These are phyloP conservation scores for Chernovozyma sophiae-reginae DNA, from an alignment of 1,139 yeast species.

Conservation along the genomic window DNA sequence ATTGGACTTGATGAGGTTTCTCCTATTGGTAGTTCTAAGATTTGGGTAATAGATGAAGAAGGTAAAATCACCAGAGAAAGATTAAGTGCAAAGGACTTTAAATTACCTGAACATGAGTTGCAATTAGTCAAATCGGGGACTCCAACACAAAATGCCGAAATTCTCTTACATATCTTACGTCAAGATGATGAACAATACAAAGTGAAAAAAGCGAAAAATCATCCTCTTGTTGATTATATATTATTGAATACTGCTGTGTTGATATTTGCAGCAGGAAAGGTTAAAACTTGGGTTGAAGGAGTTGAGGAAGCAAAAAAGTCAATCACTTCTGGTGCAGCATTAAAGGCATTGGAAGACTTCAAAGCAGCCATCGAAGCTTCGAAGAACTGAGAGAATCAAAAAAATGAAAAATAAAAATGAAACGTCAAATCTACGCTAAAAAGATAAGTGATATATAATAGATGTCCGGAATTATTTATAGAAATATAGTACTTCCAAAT, in stretches of 20 bases:
- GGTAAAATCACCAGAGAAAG: slow-evolving; percentile 31
- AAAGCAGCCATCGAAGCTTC: slow-evolving; percentile 33
- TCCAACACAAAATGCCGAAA: slow-evolving; percentile 74
- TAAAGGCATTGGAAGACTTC: slow-evolving; percentile 54
- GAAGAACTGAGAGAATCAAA: background rate
- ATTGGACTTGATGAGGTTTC: slow-evolving; percentile 91
- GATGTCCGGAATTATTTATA: no score
- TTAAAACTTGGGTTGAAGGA: slow-evolving; percentile 70
- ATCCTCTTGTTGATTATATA: slow-evolving; percentile 82
- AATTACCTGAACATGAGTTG: slow-evolving; percentile 69
- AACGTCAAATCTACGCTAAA: no score
- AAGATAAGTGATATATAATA: no score
- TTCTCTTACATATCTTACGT: slow-evolving; percentile 53
- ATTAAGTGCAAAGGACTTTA: slow-evolving; percentile 69
- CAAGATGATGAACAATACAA: slow-evolving; percentile 46
- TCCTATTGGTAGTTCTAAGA: slow-evolving; percentile 75
- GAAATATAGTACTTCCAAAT: no score
- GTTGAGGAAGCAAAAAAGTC: slow-evolving; percentile 68
- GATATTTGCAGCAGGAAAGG: slow-evolving; percentile 71
- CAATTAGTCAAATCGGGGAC: slow-evolving; percentile 75
- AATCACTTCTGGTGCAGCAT: slow-evolving; percentile 64
- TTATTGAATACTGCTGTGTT: slow-evolving; percentile 83
- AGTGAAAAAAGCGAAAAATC: slow-evolving; percentile 25
- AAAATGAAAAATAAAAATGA: no score
- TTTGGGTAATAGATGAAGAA: slow-evolving; percentile 65